Percentiles rank a stretch among this genome's conserved stretches.
These are phyloP conservation scores for Phytopythium boreale DNA, from an alignment of 352 stramenopile genomes.

Conservation along the genomic window DNA sequence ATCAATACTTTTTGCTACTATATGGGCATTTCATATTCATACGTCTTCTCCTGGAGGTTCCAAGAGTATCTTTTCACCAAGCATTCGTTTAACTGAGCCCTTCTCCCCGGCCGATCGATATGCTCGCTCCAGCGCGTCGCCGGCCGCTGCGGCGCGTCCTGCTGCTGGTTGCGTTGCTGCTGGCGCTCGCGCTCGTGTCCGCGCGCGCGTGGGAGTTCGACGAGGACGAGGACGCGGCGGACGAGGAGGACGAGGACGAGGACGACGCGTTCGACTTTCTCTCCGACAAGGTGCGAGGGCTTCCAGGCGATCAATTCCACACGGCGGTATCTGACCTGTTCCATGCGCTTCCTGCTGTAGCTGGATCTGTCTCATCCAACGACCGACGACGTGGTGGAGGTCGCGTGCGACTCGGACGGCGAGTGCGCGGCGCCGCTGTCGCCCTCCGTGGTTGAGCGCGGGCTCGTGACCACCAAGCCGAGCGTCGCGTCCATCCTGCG, in stretches of 20 bases:
- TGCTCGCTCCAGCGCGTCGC: neutral
- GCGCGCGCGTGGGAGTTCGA: slow-evolving; percentile 13
- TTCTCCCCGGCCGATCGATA: no score
- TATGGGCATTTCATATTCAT: no score
- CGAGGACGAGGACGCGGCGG: slow-evolving; percentile 15
- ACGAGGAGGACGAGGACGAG: slow-evolving; percentile 26
- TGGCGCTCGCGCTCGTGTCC: slow-evolving; percentile 14
- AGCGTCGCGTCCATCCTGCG: slow-evolving; percentile 47
- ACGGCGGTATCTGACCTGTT: neutral
- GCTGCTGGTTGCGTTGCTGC: slow-evolving; percentile 7
- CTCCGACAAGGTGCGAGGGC: slow-evolving; percentile 19
- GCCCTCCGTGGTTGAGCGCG: slow-evolving; percentile 40
- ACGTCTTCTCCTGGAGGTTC: no score
- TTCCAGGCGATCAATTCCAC: neutral
- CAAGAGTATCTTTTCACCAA: no score
- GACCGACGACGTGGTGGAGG: slow-evolving; percentile 18
- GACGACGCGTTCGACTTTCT: slow-evolving; percentile 33
- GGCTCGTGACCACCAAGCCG: slow-evolving; percentile 49
- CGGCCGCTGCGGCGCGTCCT: neutral
- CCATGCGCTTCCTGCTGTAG: neutral
- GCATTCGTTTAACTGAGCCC: no score
- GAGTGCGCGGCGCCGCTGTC: slow-evolving; percentile 18
- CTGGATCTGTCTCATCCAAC: neutral
- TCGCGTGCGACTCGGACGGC: slow-evolving; percentile 29
- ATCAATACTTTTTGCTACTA: no score